Evolutionary conservation across 1,139 yeast genomes (phyloP), one percentile per base, ranked within the genome.

Genomic region (Scheffersomyces titani): DNA sequence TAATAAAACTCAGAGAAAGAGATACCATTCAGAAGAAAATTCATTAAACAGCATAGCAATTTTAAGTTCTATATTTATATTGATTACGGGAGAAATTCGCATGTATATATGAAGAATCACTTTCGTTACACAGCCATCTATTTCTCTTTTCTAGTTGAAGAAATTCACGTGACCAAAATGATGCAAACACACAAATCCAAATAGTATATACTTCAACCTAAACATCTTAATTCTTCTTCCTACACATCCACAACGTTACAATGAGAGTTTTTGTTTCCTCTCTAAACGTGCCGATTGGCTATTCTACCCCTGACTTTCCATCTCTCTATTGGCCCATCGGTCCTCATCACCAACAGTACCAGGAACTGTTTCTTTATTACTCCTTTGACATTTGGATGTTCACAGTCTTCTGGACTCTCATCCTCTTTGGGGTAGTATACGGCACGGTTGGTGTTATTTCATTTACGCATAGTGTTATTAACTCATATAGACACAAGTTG

Each of bases 351-450:
- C 61, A 68, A 18, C 64, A 70, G 47, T 89, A 81, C 72, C 73
- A 80, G 40, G 70, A 80, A 22, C 80, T 92, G 51, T 86, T 81
- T 61, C 81, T 94, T 13, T 93, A 91, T 73, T 84, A 86, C 65
- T 75, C 87, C 1, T 63, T 69, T 44, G 98, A 92, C 65, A 85
- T 93, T n/a, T 92, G 97, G 97, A 73, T 73, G 63, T 94, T 91
- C 76, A 90, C 97, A 0, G 78, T 91, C 6, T 81, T 74, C 62
- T 94, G 99, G 99, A 82, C 90, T 7, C 66, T 94, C 53, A 86
- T 92, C 16, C 73, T 91, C 61, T 88, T 84, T 68, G 80, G 80
- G 0, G 84, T 81, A 1, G 81, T 90, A 61, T 92, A 92, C 70
- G 70, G 78, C 2, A 75, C 84, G 0, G 89, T 94, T 0, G 97